phyloP scores from a whole-genome alignment of 2,329 filamentous ascomycete genomes.

The Colletotrichum kahawae region DNA sequence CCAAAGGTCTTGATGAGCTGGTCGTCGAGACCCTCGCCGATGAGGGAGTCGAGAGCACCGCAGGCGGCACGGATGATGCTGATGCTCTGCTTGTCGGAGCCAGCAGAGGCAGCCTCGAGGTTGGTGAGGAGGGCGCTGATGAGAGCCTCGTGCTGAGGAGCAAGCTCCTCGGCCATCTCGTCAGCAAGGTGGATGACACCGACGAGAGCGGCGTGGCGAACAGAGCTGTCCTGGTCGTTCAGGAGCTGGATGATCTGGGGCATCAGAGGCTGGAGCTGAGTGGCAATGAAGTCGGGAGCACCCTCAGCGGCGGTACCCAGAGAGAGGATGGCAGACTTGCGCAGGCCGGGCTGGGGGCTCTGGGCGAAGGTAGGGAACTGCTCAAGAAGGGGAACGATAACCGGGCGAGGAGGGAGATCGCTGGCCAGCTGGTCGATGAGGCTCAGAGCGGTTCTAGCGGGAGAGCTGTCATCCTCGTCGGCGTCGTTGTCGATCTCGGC shows the following conservation, averaged over 20 bases:
- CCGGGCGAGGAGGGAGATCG: conserved; percentile 89
- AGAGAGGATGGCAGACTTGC: conserved; percentile 89
- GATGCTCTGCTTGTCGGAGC: conserved; percentile 75
- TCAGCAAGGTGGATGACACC: conserved; percentile 90
- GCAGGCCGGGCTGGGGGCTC: conserved; percentile 75
- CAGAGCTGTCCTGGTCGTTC: conserved; percentile 80
- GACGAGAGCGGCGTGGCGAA: conserved; percentile 86
- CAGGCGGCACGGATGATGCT: conserved; percentile 90
- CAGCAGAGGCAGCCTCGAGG: conserved; percentile 78
- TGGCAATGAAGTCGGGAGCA: conserved; percentile 95
- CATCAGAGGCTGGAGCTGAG: conserved; percentile 85
- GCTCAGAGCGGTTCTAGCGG: conserved; percentile 82
- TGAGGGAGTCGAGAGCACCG: conserved; percentile 88
- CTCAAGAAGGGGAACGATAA: conserved; percentile 89
- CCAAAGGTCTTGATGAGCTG: conserved; percentile 84
- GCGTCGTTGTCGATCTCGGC: conserved; percentile 88
- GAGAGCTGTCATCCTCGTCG: conserved; percentile 75
- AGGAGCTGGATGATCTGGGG: conserved; percentile 85
- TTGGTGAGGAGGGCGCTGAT: conserved; percentile 88
- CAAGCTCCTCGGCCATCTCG: conserved; percentile 89
- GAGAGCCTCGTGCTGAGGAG: conserved; percentile 82
- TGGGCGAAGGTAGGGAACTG: conserved; percentile 83
- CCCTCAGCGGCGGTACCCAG: conserved; percentile 95
- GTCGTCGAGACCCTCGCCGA: conserved; percentile 83
- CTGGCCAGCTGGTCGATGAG: conserved; percentile 89